Conservation (phyloP, 805 yeast species). For the Lipomyces yamanashiensis region DNA sequence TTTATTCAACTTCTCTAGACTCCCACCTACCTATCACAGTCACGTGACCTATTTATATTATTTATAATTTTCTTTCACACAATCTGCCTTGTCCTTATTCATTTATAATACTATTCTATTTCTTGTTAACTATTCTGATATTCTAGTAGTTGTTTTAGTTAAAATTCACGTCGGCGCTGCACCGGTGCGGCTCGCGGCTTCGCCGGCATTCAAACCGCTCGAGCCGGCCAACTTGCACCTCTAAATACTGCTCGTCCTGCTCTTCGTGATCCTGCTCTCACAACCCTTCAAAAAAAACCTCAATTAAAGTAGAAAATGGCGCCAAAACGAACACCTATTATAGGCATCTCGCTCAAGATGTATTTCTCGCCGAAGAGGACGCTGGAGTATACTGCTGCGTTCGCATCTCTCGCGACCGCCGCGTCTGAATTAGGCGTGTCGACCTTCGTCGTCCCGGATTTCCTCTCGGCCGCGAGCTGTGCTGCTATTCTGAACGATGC, state of each 20-base stretch:
- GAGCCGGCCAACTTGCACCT: not conserved
- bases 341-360: constrained; percentile 42
- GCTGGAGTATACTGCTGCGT: constrained; percentile 25
- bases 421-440: constrained; percentile 28
- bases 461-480: constrained; percentile 34
- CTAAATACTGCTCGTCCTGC: not conserved
- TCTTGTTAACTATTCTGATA: not conserved
- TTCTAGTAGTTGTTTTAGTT: not conserved
- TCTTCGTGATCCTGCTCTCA: not conserved
- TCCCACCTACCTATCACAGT: too few species aligned
- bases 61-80: too few species aligned
- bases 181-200: constrained; percentile 10
- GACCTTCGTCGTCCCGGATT: constrained; percentile 40
- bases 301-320: constrained; percentile 2
- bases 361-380: constrained; percentile 39
- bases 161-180: not conserved
- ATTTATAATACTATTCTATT: not conserved
- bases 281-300: not conserved
- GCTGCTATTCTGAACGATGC: not conserved
- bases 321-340: constrained; percentile 28
- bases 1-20: too few species aligned
- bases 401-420: constrained; percentile 23
- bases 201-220: not conserved
- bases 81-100: too few species aligned
- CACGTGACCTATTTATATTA: too few species aligned